These are phyloP conservation scores for Trametes gibbosa DNA, from an alignment of 768 basidiomycete species.

Conservation along the genomic window DNA sequence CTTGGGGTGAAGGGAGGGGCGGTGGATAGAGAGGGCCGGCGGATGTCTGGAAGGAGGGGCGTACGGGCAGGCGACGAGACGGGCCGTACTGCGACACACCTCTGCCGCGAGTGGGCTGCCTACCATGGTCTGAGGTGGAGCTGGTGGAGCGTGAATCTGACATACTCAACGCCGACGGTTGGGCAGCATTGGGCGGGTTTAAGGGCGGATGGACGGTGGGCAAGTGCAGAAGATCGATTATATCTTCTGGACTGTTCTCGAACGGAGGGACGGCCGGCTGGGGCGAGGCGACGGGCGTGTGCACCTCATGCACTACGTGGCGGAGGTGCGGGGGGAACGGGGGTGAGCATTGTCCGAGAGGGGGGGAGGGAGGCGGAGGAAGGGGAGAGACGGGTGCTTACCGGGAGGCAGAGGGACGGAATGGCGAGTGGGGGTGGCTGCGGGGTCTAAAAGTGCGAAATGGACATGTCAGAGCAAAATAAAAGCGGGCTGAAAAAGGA, in stretches of 20 bases:
- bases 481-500: slow-evolving; percentile 13
- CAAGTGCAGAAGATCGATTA: slow-evolving; percentile 15
- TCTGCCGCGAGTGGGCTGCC: slow-evolving; percentile 22
- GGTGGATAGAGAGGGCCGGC: slow-evolving; percentile 15
- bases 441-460: slow-evolving; percentile 23
- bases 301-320: slow-evolving; percentile 21
- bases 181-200: slow-evolving; percentile 22
- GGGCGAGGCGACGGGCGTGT: slow-evolving; percentile 14
- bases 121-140: slow-evolving; percentile 21
- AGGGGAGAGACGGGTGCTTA: slow-evolving; percentile 3
- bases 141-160: slow-evolving; percentile 21
- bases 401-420: slow-evolving; percentile 13
- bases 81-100: slow-evolving; percentile 13
- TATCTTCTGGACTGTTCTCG: slow-evolving; percentile 26
- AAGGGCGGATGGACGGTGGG: slow-evolving; percentile 12
- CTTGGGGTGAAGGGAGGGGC: slow-evolving; percentile 17
- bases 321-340: background rate
- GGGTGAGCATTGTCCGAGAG: background rate
- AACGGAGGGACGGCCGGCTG: slow-evolving; percentile 16
- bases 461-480: slow-evolving; percentile 21
- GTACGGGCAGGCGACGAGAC: slow-evolving; percentile 23
- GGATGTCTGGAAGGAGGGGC: slow-evolving; percentile 21
- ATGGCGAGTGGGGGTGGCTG: slow-evolving; percentile 19
- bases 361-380: background rate
- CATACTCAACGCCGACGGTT: slow-evolving; percentile 21